Evolutionary conservation across 176 grass and related monocot species (phyloP), one percentile per base, ranked within the genome.

Genomic region (Metroxylon sagu): DNA sequence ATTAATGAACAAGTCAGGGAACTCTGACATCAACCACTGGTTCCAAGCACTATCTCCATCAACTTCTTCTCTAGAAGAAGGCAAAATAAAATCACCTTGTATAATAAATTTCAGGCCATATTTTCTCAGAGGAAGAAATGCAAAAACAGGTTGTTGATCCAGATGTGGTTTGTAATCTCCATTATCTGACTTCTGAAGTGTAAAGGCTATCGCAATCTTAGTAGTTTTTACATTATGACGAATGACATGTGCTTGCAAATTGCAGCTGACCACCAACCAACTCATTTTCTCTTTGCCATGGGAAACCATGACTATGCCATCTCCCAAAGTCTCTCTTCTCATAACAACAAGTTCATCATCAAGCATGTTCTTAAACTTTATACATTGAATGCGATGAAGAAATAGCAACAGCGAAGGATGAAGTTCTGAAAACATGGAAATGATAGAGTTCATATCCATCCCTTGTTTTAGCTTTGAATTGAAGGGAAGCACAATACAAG

Each of bases 31-130:
- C 58, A 97, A 82, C 92, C 92, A 97, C 61, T 97, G 92, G 54
- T 97, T 97, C 92, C 92, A 97, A 58, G 92, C 81, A 77, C 79
- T 97, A 62, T 97, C 85, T n/a, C 83, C 77, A 77, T 97, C 92
- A 43, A 97, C 92, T 78, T 97, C 92, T 56, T 97, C 92, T 80
- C 92, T 90, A 26, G 92, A 97, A 83, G 92, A 87, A 72, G 92
- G 92, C 55, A 97, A 79, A 65, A 87, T 78, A 72, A 97, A 97
- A 71, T 97, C 87, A 25, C 83, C 92, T 75, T 97, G 92, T 71
- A 97, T 65, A 83, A 97, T 97, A 74, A 97, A 97, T 75, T 91
- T 97, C 56, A 97, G 74, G 23, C 92, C 92, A 8, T 97, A 97
- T 49, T 97, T 90, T 58, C 92, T 89, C 35, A 97, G 18, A 77